Conservation (phyloP, 2,329 filamentous ascomycete genomes). For the Huntiella moniliformis region DNA sequence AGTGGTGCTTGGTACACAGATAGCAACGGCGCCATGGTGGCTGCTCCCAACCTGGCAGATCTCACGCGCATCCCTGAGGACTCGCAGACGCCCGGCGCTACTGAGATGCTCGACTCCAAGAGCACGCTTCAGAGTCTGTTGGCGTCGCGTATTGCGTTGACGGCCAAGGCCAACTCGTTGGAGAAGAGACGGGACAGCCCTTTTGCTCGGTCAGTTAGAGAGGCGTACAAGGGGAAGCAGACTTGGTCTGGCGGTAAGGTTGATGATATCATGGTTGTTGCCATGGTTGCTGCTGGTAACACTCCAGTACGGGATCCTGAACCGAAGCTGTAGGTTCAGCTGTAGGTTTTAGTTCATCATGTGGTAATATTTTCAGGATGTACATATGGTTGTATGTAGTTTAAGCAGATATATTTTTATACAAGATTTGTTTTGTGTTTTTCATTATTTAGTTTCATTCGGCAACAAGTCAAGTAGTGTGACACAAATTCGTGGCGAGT, state of each 20-base stretch:
- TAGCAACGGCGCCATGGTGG: conserved; percentile 39
- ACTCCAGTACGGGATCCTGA: neutral
- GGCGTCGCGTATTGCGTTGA: conserved; percentile 58
- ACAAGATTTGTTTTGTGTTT: neutral
- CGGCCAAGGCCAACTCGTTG: conserved; percentile 69
- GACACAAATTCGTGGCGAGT: too few species aligned
- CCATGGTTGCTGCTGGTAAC: conserved; percentile 57
- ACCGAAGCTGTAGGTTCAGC: neutral
- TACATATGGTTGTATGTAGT: conserved; percentile 1
- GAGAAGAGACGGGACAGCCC: conserved; percentile 73
- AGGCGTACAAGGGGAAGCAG: conserved; percentile 59
- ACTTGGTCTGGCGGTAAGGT: conserved; percentile 83
- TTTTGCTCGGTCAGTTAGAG: conserved; percentile 87
- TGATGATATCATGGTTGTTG: conserved; percentile 83
- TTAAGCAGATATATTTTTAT: neutral
- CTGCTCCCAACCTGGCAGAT: conserved; percentile 36
- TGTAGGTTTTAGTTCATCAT: neutral
- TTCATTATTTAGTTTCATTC: neutral
- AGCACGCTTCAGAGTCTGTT: conserved; percentile 55
- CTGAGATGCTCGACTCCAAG: conserved; percentile 9
- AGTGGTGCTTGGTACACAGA: conserved; percentile 54
- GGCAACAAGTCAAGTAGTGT: neutral
- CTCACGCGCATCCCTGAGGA: conserved; percentile 24
- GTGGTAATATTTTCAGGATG: too few species aligned
- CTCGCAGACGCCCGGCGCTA: conserved; percentile 12